Percentiles rank a stretch among this genome's conserved stretches.
Conservation (phyloP, 176 grass and related monocot genomes). For the Zizania latifolia region DNA sequence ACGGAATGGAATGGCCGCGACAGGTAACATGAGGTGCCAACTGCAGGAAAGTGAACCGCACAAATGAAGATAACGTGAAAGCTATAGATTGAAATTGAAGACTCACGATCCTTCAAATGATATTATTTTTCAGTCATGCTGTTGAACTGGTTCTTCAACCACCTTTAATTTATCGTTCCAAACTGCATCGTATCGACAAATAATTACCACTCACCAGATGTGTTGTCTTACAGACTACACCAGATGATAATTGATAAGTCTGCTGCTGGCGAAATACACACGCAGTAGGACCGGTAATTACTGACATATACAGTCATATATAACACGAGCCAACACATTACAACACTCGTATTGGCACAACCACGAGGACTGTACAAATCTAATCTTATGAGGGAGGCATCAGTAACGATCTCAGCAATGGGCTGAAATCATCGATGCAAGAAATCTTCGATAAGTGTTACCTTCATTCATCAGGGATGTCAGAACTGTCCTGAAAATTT, state of each 20-base stretch:
- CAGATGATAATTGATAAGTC: constrained; percentile 13
- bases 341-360: constrained; percentile 31
- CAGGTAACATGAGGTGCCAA: constrained; percentile 3
- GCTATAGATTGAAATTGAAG: not conserved
- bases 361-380: constrained; percentile 44
- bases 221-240: constrained; percentile 21
- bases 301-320: constrained; percentile 49
- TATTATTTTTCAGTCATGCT: not conserved
- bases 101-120: not conserved
- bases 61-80: constrained; percentile 13
- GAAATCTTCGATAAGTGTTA: constrained; percentile 21
- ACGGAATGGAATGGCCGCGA: constrained; percentile 3
- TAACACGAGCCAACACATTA: constrained; percentile 33
- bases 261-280: constrained; percentile 35
- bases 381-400: constrained; percentile 43
- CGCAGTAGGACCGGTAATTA: constrained; percentile 8
- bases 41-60: not conserved
- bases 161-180: constrained; percentile 26
- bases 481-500: constrained; percentile 39
- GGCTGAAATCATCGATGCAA: constrained; percentile 40
- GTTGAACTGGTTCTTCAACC: not conserved
- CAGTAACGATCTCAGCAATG: constrained; percentile 37
- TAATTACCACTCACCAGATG: constrained; percentile 15
- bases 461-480: constrained; percentile 37
- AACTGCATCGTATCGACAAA: constrained; percentile 7